Percentiles rank a stretch among this genome's conserved stretches.
phyloP scores from a whole-genome alignment of 129 eudicot species.

The Escallonia herrerae region DNA sequence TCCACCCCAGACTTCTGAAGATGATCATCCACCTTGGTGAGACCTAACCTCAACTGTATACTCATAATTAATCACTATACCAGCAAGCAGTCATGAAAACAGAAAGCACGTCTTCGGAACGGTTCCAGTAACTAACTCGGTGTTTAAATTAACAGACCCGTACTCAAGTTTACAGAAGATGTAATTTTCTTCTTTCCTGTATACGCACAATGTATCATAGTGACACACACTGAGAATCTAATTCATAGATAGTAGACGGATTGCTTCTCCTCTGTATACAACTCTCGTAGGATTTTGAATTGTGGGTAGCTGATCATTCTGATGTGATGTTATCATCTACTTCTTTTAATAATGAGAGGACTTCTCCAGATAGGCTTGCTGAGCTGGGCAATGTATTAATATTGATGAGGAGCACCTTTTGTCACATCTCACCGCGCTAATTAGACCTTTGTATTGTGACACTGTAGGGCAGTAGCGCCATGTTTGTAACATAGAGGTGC shows the following conservation, averaged over 20 bases:
- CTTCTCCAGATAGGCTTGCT: too few species aligned
- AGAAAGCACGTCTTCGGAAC: neutral
- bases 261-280: neutral
- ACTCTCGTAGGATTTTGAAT: neutral
- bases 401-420: too few species aligned
- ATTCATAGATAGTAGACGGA: neutral
- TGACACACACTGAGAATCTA: neutral
- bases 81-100: neutral
- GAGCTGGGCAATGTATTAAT: too few species aligned
- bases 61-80: neutral
- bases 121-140: neutral
- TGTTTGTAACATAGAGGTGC: too few species aligned
- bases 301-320: neutral
- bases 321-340: too few species aligned
- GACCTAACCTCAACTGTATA: neutral
- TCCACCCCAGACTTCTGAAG: constrained; percentile 82
- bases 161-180: neutral
- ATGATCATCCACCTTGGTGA: constrained; percentile 88
- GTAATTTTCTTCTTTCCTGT: neutral
- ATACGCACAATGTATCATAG: neutral
- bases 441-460: too few species aligned
- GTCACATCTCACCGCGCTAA: too few species aligned
- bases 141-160: constrained; percentile 2
- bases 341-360: too few species aligned
- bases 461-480: too few species aligned